A percentile compares a stretch with the other conserved stretches of the same genome.
Evolutionary conservation across 768 basidiomycete species (phyloP).

Genomic region (Scleroderma citrinum): DNA sequence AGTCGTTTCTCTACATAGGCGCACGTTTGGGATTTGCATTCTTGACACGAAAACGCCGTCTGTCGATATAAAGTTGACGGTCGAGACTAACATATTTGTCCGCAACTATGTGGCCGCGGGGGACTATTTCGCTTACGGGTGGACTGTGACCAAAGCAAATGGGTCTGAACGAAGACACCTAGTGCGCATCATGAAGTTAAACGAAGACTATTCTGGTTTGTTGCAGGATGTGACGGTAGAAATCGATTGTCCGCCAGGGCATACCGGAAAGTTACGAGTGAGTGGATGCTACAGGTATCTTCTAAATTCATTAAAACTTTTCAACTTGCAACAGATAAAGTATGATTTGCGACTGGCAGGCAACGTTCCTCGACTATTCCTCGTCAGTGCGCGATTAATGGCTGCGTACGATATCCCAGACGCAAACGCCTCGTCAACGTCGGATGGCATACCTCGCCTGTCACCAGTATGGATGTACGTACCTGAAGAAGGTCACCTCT

Average conservation of each 20-base stretch:
- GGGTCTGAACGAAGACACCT: conserved; percentile 19
- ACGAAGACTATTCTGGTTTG: conserved; percentile 17
- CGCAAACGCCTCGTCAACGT: conserved; percentile 6
- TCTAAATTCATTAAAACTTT: neutral
- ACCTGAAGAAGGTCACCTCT: conserved; percentile 12
- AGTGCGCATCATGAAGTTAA: conserved; percentile 25
- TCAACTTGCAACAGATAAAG: conserved; percentile 13
- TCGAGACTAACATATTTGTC: conserved; percentile 18
- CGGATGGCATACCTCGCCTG: conserved; percentile 6
- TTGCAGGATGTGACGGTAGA: conserved; percentile 18
- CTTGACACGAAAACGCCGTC: conserved; percentile 23
- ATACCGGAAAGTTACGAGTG: conserved; percentile 24
- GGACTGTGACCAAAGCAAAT: conserved; percentile 16
- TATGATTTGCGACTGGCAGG: conserved; percentile 26
- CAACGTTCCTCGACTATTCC: conserved; percentile 16
- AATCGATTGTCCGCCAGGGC: conserved; percentile 24
- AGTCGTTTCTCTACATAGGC: conserved; percentile 5
- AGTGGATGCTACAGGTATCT: neutral
- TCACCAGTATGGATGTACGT: conserved; percentile 13
- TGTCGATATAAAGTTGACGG: conserved; percentile 18
- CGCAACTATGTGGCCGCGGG: conserved; percentile 18
- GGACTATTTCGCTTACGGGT: conserved; percentile 17
- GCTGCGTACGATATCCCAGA: conserved; percentile 25
- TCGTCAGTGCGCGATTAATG: conserved; percentile 25
- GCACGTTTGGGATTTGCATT: conserved; percentile 22